phyloP scores from a whole-genome alignment of 2,329 filamentous ascomycete genomes.

The Helotiales sp. region DNA sequence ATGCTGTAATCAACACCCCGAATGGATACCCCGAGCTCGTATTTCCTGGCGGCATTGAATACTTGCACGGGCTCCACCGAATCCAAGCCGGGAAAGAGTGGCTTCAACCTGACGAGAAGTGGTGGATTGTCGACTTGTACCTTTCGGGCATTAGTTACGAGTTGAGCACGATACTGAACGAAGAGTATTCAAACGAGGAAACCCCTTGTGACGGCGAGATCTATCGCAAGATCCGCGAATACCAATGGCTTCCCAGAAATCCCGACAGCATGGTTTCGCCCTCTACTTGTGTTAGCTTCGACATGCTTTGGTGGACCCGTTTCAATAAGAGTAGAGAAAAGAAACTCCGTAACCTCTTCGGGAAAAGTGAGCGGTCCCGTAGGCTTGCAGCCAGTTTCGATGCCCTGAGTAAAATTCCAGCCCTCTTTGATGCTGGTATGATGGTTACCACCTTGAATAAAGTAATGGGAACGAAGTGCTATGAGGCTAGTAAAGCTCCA shows the following conservation, averaged over 20 bases:
- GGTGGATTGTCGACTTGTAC: conserved; percentile 27
- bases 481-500: conserved; percentile 17
- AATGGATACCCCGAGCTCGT: conserved; percentile 14
- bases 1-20: conserved; percentile 8
- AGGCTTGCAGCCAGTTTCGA: conserved; percentile 18
- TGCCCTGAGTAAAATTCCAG: conserved; percentile 10
- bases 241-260: conserved; percentile 11
- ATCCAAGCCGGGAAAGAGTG: conserved; percentile 20
- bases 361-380: background rate
- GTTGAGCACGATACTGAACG: conserved; percentile 28
- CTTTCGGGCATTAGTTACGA: conserved; percentile 20
- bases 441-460: conserved; percentile 20
- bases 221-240: conserved; percentile 34
- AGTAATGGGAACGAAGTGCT: conserved; percentile 14
- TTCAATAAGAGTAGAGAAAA: conserved; percentile 14
- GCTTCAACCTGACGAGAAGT: conserved; percentile 14
- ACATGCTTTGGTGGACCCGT: conserved; percentile 18
- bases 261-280: conserved; percentile 9
- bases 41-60: conserved; percentile 19
- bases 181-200: conserved; percentile 35
- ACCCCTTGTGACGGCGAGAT: conserved; percentile 31
- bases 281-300: conserved; percentile 15
- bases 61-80: conserved; percentile 15
- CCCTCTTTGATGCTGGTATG: conserved; percentile 20
- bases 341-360: conserved; percentile 16